Percentiles rank a stretch among this genome's conserved stretches.
phyloP scores from a whole-genome alignment of 345 rosid species.

The Psidium friedrichsthalianum region DNA sequence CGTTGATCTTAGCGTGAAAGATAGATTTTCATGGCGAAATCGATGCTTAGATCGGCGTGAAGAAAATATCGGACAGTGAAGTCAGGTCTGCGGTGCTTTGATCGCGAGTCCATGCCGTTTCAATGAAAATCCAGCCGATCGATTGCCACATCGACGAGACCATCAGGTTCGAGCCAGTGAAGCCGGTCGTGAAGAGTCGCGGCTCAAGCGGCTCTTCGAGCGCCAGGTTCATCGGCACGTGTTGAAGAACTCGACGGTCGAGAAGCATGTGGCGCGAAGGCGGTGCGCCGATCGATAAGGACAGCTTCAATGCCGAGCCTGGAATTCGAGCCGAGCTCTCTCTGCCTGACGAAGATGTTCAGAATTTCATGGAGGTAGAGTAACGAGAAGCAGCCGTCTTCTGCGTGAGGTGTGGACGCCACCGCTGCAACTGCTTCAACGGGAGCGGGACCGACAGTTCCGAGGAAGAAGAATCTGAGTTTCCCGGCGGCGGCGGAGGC shows the following conservation, averaged over 20 bases:
- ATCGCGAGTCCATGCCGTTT: slow-evolving; percentile 23
- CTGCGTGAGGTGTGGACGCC: slow-evolving; percentile 26
- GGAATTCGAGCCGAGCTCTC: slow-evolving; percentile 76
- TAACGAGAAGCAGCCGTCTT: slow-evolving; percentile 37
- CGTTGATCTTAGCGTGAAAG: neutral
- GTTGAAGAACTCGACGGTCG: slow-evolving; percentile 26
- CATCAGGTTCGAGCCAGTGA: slow-evolving; percentile 16
- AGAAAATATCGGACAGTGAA: neutral
- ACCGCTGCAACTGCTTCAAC: slow-evolving; percentile 55
- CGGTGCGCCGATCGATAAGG: neutral
- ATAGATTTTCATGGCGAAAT: neutral
- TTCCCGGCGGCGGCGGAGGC: slow-evolving; percentile 13
- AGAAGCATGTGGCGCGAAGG: slow-evolving; percentile 20
- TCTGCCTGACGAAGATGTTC: slow-evolving; percentile 64
- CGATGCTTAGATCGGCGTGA: neutral
- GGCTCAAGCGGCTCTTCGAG: slow-evolving; percentile 79
- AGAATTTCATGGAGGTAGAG: slow-evolving; percentile 61
- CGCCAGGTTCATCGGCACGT: slow-evolving; percentile 44
- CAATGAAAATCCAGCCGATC: slow-evolving; percentile 79
- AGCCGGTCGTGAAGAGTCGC: slow-evolving; percentile 62
- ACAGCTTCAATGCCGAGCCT: slow-evolving; percentile 2
- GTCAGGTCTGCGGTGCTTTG: neutral
- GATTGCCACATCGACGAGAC: slow-evolving; percentile 31
- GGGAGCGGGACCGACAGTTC: slow-evolving; percentile 60
- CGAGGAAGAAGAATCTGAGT: slow-evolving; percentile 50